phyloP scores from a whole-genome alignment of 208 protist species.

The Leishmania amazonensis region DNA sequence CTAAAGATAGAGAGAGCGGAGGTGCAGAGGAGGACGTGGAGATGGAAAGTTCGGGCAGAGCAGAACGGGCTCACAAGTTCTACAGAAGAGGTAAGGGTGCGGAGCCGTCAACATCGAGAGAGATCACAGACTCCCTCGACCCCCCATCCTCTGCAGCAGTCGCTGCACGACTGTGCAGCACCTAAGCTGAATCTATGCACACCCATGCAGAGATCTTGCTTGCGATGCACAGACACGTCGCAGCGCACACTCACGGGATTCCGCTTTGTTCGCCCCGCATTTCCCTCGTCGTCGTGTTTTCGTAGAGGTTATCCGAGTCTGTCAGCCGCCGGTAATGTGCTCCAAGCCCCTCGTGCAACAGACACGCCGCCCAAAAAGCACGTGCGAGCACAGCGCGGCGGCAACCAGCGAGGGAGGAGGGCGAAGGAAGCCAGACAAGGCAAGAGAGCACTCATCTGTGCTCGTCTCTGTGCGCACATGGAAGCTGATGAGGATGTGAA shows the following conservation, averaged over 20 bases:
- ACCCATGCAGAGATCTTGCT: background rate
- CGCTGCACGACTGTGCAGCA: too few species aligned
- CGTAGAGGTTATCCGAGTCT: background rate
- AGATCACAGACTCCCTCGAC: background rate
- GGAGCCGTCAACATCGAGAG: background rate
- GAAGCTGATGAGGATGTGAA: background rate
- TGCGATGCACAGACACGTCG: background rate
- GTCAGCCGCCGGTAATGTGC: background rate
- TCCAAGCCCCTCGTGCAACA: background rate
- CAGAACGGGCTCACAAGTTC: background rate
- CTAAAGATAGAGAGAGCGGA: background rate
- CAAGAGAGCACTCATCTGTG: conserved; percentile 5
- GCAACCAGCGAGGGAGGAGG: background rate
- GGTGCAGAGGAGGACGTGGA: background rate
- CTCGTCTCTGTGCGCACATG: background rate
- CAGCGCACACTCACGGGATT: background rate
- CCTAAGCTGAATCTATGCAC: background rate
- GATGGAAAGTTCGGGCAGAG: background rate
- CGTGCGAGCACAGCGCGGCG: background rate
- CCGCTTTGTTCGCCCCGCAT: background rate
- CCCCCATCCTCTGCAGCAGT: background rate
- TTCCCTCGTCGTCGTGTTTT: background rate
- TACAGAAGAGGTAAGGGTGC: background rate
- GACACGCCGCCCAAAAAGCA: background rate
- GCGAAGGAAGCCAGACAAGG: conserved; percentile 3